Evolutionary conservation across 75 land plant species (phyloP).

Genomic region (Ceratopteris richardii): DNA sequence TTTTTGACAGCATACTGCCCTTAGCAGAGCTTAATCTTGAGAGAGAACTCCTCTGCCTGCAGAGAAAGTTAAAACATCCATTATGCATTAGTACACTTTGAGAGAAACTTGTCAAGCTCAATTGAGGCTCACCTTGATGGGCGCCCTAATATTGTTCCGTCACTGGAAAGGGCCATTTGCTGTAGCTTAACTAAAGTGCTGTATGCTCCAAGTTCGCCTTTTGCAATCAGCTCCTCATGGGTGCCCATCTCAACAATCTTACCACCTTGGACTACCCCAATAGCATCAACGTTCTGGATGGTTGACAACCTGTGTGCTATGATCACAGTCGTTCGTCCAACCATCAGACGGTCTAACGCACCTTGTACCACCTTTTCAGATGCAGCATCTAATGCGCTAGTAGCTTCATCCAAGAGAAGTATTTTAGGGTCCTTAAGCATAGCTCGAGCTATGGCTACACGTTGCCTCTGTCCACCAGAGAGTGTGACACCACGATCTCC

Average conservation of each 20-base stretch:
- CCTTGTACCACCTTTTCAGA: constrained; percentile 95
- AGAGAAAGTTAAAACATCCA: too few relatives aligned
- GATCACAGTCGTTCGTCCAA: constrained; percentile 91
- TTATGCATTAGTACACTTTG: neutral
- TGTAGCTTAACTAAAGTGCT: constrained; percentile 75
- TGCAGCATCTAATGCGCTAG: constrained; percentile 91
- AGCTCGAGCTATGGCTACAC: constrained; percentile 94
- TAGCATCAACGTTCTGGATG: constrained; percentile 78
- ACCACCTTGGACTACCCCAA: constrained; percentile 85
- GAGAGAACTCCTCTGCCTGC: neutral
- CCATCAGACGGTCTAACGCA: constrained; percentile 91
- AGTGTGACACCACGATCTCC: constrained; percentile 93
- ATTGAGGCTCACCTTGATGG: constrained; percentile 47
- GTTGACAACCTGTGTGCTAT: constrained; percentile 97
- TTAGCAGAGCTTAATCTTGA: neutral
- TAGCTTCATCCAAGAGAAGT: constrained; percentile 94
- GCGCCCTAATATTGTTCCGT: constrained; percentile 38
- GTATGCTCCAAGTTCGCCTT: constrained; percentile 69
- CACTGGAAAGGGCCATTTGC: constrained; percentile 65
- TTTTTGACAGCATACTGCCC: neutral
- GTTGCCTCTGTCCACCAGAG: constrained; percentile 98
- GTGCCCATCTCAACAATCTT: constrained; percentile 86
- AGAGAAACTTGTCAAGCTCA: constrained; percentile 11
- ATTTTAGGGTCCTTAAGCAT: constrained; percentile 91
- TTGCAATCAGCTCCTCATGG: constrained; percentile 72